Base-by-base conservation (phyloP, 345 rosid species). In the Orychophragmus violaceus region DNA sequence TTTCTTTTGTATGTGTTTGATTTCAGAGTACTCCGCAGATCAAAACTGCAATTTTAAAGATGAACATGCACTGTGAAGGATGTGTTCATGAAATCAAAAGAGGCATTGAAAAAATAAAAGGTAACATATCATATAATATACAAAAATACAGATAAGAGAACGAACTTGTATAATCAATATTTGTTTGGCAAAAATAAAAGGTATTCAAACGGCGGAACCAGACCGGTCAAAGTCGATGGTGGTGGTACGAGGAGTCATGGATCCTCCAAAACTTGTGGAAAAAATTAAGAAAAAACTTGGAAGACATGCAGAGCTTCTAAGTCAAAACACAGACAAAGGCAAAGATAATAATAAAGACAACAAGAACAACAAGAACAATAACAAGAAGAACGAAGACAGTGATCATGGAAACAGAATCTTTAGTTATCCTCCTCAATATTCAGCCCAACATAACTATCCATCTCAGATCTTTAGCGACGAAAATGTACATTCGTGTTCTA, bases 41-140 rank as follows among this genome's bases (percentile, higher is more conserved):
- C 30, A 80, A 74, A 68, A 74, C 67, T 2, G 59, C 62, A 2
- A 59, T 66, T 36, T 79, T 87, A 21, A 84, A 76, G 70, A 76
- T 87, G 77, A 66, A 54, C 28, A 87, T 89, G 80, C 89, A 87
- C 6, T 87, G 96, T 45, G 85, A 82, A 65, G 88, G 82, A 5
- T 87, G 96, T 71, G 94, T 74, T 19, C 28, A 54, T 32, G 91
- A 81, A 17, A 78, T 82, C 39, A 79, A 77, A 69, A 77, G 22
- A 70, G 66, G 18, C 32, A 62, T 85, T 60, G 55, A 21, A 50
- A 77, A 68, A 70, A 77, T 87, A 76, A 61, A 74, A 82, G 93
- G 96, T 86, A 45, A 19, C 5, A 3, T 3, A 25, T 5, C n/a
- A 50, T 50, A 24, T 9, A 21, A 18, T 16, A 11, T 5, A 28